These are phyloP conservation scores for Aspergillus sp. DNA, from an alignment of 2,329 filamentous ascomycete genomes.

Conservation along the genomic window DNA sequence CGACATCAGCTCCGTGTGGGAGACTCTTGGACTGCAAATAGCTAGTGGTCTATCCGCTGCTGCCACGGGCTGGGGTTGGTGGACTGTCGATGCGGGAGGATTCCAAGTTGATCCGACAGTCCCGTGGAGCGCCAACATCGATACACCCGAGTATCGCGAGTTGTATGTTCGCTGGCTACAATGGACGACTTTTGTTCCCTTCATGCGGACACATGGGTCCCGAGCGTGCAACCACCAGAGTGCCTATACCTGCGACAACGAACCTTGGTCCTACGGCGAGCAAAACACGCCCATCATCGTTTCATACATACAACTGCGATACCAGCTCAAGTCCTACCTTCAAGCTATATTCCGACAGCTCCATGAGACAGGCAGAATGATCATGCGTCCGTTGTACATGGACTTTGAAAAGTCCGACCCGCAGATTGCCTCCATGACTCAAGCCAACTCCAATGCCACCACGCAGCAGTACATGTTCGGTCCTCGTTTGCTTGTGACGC, in stretches of 20 bases:
- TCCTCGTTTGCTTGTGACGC: slow-evolving; percentile 29
- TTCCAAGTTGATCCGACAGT: slow-evolving; percentile 47
- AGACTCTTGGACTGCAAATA: slow-evolving; percentile 50
- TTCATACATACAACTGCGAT: slow-evolving; percentile 51
- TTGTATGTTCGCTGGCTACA: slow-evolving; percentile 60
- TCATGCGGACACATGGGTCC: slow-evolving; percentile 58
- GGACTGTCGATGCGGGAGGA: slow-evolving; percentile 61
- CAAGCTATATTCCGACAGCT: slow-evolving; percentile 28
- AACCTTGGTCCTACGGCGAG: slow-evolving; percentile 58
- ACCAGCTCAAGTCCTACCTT: slow-evolving; percentile 38
- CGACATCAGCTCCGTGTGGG: slow-evolving; percentile 57
- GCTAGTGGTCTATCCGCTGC: slow-evolving; percentile 57
- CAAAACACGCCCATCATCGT: slow-evolving; percentile 51
- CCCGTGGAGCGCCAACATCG: slow-evolving; percentile 45
- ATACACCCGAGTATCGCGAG: slow-evolving; percentile 50
- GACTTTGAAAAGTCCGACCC: slow-evolving; percentile 29
- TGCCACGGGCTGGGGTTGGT: slow-evolving; percentile 56
- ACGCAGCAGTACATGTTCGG: slow-evolving; percentile 38
- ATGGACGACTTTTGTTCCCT: slow-evolving; percentile 52
- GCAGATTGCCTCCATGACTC: slow-evolving; percentile 13
- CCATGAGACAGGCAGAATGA: slow-evolving; percentile 25
- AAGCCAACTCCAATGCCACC: slow-evolving; percentile 25
- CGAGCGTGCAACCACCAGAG: slow-evolving; percentile 43
- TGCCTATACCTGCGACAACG: slow-evolving; percentile 37
- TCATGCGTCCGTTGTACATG: slow-evolving; percentile 35